A percentile compares a stretch with the other conserved stretches of the same genome.
These are phyloP conservation scores for Cyberlindnera amylophila DNA, from an alignment of 805 yeast genomes.

Conservation along the genomic window DNA sequence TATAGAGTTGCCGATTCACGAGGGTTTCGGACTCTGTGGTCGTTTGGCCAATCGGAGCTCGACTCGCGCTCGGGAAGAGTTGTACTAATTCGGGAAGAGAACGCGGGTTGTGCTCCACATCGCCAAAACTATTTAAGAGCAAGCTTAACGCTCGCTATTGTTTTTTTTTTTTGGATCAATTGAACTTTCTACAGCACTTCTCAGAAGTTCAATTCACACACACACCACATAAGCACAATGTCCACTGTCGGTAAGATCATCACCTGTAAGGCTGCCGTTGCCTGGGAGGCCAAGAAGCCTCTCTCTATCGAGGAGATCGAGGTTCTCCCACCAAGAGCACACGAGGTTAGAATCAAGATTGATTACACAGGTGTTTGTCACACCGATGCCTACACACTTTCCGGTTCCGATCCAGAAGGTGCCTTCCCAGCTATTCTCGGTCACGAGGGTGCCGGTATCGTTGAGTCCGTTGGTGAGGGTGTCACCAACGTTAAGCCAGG, in stretches of 20 bases:
- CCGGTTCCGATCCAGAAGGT: conserved; percentile 96
- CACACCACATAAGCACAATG: conserved; percentile 5
- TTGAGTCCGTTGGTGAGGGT: conserved; percentile 92
- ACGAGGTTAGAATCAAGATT: conserved; percentile 92
- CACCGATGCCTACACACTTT: conserved; percentile 94
- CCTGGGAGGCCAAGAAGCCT: conserved; percentile 92
- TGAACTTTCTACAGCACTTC: not conserved
- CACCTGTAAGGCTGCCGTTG: conserved; percentile 92
- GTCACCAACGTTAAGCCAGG: conserved; percentile 89
- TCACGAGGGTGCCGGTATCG: conserved; percentile 98
- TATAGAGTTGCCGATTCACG: no score
- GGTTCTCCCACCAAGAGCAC: conserved; percentile 93
- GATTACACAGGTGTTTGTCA: conserved; percentile 94
- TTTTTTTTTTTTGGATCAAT: not conserved
- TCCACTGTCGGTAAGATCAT: conserved; percentile 41
- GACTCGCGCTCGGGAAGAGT: conserved; percentile 5
- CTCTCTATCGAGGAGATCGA: conserved; percentile 80
- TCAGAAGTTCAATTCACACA: not conserved
- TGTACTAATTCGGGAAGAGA: conserved; percentile 3
- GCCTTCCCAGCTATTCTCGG: conserved; percentile 91
- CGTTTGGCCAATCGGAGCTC: conserved; percentile 14
- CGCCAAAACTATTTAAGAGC: not conserved
- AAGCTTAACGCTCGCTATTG: not conserved
- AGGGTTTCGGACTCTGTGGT: not conserved
- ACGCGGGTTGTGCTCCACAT: not conserved